phyloP scores from a whole-genome alignment of 2,329 filamentous ascomycete species.

The Lachnellula subtilissima region DNA sequence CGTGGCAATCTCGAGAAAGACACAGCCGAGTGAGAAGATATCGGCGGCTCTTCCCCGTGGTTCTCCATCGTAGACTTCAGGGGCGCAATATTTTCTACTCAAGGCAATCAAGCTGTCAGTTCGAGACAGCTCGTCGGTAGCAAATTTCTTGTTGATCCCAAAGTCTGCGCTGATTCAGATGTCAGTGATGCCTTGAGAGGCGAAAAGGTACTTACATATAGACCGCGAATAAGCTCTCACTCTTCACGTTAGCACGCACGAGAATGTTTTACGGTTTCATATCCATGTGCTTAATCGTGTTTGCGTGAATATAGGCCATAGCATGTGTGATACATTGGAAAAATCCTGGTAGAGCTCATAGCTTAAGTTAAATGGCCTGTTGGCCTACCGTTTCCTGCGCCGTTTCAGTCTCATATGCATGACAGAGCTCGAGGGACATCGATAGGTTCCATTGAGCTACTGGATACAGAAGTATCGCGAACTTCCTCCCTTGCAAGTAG shows the following conservation, averaged over 20 bases:
- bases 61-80: neutral
- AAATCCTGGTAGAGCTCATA: neutral
- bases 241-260: neutral
- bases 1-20: conserved; percentile 4
- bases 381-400: neutral
- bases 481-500: neutral
- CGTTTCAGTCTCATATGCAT: neutral
- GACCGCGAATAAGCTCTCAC: neutral
- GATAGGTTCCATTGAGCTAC: conserved; percentile 1
- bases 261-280: conserved; percentile 6
- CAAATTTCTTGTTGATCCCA: neutral
- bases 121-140: neutral
- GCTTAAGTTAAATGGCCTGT: neutral
- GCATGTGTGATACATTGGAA: conserved; percentile 1
- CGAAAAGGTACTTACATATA: neutral
- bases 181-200: neutral
- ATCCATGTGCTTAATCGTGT: conserved; percentile 1
- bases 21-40: conserved; percentile 1
- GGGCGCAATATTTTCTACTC: conserved; percentile 4
- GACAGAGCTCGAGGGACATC: neutral
- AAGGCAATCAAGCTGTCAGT: neutral
- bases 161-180: neutral
- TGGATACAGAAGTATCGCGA: conserved; percentile 2
- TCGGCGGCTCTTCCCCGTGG: conserved; percentile 1
- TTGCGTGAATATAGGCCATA: neutral